Conservation (phyloP, 2,329 filamentous ascomycete species). For the Tolypocladium nubicola region DNA sequence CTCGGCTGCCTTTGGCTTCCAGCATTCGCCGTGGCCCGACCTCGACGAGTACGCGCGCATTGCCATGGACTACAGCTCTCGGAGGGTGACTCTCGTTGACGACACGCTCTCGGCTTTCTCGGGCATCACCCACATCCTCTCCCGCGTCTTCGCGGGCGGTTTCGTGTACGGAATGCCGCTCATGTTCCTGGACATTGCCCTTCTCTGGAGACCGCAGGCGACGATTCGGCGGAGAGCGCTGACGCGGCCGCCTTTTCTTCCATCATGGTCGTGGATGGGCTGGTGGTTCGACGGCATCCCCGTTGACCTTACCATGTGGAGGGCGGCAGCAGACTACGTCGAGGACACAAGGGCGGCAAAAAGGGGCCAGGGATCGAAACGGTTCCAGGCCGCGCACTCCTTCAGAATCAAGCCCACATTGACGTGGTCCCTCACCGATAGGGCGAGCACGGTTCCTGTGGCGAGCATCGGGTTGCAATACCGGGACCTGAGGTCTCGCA, state of each 20-base stretch:
- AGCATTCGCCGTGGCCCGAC: constrained; percentile 32
- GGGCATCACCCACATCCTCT: constrained; percentile 31
- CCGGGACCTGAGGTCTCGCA: constrained; percentile 25
- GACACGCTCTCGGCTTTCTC: constrained; percentile 32
- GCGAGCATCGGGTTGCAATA: constrained; percentile 26
- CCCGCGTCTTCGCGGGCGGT: constrained; percentile 28
- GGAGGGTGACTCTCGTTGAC: constrained; percentile 27
- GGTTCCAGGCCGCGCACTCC: constrained; percentile 24
- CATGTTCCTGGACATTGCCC: constrained; percentile 32
- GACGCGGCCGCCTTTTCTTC: constrained; percentile 25
- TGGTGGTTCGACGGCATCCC: constrained; percentile 35
- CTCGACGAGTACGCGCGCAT: constrained; percentile 34
- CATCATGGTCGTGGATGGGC: constrained; percentile 37
- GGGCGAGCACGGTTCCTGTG: constrained; percentile 21
- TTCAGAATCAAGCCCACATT: constrained; percentile 28
- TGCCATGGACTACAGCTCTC: constrained; percentile 30
- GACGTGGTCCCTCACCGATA: constrained; percentile 29
- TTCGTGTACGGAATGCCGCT: constrained; percentile 35
- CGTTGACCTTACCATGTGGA: constrained; percentile 30
- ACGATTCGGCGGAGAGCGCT: constrained; percentile 28
- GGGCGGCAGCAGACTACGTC: constrained; percentile 31
- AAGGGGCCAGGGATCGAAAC: constrained; percentile 19
- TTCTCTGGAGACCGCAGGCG: constrained; percentile 33
- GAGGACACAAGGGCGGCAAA: constrained; percentile 22
- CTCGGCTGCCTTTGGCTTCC: constrained; percentile 23